phyloP scores from a whole-genome alignment of 2,329 filamentous ascomycete genomes.

The Metarhizium album region DNA sequence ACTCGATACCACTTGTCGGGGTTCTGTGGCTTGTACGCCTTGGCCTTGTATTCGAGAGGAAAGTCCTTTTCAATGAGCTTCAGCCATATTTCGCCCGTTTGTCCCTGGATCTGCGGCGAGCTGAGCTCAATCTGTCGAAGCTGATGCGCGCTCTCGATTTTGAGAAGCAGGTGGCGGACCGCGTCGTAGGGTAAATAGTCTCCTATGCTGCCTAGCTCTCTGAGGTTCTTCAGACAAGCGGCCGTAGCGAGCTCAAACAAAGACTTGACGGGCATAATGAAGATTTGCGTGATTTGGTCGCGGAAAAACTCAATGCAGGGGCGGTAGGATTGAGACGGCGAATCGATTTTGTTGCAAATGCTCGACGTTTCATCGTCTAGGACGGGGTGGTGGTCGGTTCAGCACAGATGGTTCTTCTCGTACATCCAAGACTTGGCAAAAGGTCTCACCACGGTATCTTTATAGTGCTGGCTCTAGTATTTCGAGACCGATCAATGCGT shows the following conservation, averaged over 20 bases:
- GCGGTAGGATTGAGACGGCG: background rate
- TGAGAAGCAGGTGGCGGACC: constrained; percentile 56
- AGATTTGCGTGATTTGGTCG: background rate
- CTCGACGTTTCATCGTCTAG: background rate
- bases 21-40: constrained; percentile 54
- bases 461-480: background rate
- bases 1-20: constrained; percentile 66
- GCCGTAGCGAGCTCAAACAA: constrained; percentile 40
- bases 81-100: constrained; percentile 65
- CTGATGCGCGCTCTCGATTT: constrained; percentile 62
- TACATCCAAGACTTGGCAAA: background rate
- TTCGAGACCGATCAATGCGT: background rate
- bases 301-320: background rate
- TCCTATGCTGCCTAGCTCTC: constrained; percentile 57
- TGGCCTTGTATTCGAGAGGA: constrained; percentile 47
- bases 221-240: constrained; percentile 42
- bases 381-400: background rate
- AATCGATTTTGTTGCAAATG: background rate
- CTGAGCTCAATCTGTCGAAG: constrained; percentile 63
- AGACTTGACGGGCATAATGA: constrained; percentile 33
- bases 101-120: constrained; percentile 63
- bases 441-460: background rate
- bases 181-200: constrained; percentile 54
- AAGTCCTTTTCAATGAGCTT: constrained; percentile 72
- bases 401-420: background rate